A percentile compares a stretch with the other conserved stretches of the same genome.
These are phyloP conservation scores for Phaeolepiota aurea DNA, from an alignment of 768 basidiomycete genomes.

Conservation along the genomic window DNA sequence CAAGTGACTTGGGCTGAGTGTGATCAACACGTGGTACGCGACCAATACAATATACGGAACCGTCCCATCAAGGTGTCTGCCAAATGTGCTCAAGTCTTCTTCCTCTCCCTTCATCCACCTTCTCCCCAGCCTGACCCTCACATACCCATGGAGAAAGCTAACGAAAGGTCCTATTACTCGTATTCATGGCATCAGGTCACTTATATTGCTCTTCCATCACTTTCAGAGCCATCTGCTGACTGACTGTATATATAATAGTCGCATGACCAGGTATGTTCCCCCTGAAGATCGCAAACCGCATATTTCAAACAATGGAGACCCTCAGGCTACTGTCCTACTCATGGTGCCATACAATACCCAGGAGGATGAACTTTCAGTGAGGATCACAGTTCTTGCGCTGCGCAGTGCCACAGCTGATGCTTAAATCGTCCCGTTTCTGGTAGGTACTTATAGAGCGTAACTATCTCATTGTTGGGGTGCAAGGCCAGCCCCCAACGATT, in stretches of 20 bases:
- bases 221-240: neutral
- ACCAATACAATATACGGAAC: neutral
- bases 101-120: conserved; percentile 6
- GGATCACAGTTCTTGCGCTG: conserved; percentile 13
- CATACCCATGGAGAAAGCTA: conserved; percentile 30
- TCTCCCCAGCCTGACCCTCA: conserved; percentile 4
- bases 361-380: conserved; percentile 64
- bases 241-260: conserved; percentile 40
- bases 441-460: conserved; percentile 70
- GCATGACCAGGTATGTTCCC: conserved; percentile 67
- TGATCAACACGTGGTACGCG: neutral
- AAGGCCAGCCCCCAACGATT: conserved; percentile 59
- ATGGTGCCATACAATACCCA: conserved; percentile 65
- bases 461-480: conserved; percentile 66
- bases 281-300: conserved; percentile 8
- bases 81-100: conserved; percentile 1
- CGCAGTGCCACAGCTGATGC: too few relatives aligned
- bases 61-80: neutral
- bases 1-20: neutral
- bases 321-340: conserved; percentile 68
- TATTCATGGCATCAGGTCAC: conserved; percentile 88
- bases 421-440: conserved; percentile 1
- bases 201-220: neutral
- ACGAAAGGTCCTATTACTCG: conserved; percentile 30
- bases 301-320: conserved; percentile 7